A percentile compares a stretch with the other conserved stretches of the same genome.
These are phyloP conservation scores for Pestalotiopsis sp. DNA, from an alignment of 2,329 filamentous ascomycete species.

Conservation along the genomic window DNA sequence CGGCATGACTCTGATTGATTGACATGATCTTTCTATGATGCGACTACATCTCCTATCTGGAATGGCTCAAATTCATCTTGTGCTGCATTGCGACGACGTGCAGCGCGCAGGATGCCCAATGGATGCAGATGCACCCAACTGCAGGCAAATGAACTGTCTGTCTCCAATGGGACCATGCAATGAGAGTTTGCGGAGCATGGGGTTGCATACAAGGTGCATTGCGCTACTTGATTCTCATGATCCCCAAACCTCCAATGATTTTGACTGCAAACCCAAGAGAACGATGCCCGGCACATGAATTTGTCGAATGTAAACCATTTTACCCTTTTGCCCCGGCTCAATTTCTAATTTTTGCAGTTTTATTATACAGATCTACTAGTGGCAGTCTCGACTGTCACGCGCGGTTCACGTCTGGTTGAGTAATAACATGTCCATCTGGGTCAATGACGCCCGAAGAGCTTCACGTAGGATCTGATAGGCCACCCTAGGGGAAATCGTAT, in stretches of 20 bases:
- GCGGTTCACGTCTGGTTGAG: background rate
- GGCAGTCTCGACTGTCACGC: background rate
- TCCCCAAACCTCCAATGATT: background rate
- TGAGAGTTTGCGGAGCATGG: background rate
- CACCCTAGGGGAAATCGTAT: background rate
- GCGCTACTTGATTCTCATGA: conserved; percentile 1
- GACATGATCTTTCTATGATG: background rate
- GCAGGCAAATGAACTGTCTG: conserved; percentile 1
- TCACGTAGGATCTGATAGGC: background rate
- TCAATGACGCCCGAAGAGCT: background rate
- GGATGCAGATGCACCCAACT: conserved; percentile 8
- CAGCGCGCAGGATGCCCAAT: background rate
- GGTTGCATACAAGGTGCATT: conserved; percentile 9
- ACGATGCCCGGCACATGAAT: background rate
- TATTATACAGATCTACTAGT: background rate
- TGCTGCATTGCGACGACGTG: conserved; percentile 4
- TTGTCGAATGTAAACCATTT: too few relatives aligned
- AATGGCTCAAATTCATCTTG: background rate
- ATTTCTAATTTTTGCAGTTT: background rate
- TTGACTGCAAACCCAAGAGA: background rate
- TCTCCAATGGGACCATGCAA: background rate
- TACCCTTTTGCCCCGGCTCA: too few relatives aligned
- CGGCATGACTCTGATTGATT: background rate
- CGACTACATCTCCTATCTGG: background rate
- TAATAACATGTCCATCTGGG: background rate